Evolutionary conservation across 2,329 filamentous ascomycete species (phyloP).

Genomic region (Pseudopyricularia javanii): DNA sequence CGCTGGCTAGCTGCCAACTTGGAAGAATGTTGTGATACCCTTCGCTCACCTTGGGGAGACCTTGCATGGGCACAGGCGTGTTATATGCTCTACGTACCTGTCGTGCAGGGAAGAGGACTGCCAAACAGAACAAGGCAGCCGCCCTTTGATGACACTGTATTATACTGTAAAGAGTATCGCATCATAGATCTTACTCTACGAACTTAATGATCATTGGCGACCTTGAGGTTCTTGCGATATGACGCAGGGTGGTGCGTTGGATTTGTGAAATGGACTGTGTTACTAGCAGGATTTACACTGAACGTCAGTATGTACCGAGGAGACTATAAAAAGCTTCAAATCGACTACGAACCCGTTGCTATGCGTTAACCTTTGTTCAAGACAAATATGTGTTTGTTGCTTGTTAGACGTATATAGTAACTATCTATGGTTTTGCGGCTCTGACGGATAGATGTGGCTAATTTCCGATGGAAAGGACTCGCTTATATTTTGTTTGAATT

Average conservation of each 20-base stretch:
- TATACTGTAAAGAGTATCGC: constrained; percentile 8
- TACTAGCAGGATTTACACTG: too few species aligned
- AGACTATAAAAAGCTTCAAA: too few species aligned
- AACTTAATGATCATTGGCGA: background rate
- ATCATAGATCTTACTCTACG: constrained; percentile 8
- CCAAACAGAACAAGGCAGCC: background rate
- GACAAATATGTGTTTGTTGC: too few species aligned
- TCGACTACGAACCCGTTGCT: too few species aligned
- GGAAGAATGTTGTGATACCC: background rate
- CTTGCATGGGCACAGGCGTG: background rate
- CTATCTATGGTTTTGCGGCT: too few species aligned
- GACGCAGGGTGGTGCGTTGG: background rate
- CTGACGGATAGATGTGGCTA: too few species aligned
- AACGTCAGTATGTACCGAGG: too few species aligned
- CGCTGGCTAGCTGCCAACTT: background rate
- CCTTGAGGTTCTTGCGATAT: background rate
- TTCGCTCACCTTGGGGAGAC: background rate
- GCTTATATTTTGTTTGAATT: too few species aligned
- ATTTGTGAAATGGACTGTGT: too few species aligned
- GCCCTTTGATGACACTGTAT: background rate
- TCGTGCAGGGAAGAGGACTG: background rate
- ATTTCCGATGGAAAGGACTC: too few species aligned
- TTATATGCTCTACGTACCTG: background rate
- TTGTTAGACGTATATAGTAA: too few species aligned
- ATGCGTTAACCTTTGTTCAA: too few species aligned